Evolutionary conservation across 495 filamentous ascomycete genomes (phyloP).

Genomic region (Penicillium lagena): DNA sequence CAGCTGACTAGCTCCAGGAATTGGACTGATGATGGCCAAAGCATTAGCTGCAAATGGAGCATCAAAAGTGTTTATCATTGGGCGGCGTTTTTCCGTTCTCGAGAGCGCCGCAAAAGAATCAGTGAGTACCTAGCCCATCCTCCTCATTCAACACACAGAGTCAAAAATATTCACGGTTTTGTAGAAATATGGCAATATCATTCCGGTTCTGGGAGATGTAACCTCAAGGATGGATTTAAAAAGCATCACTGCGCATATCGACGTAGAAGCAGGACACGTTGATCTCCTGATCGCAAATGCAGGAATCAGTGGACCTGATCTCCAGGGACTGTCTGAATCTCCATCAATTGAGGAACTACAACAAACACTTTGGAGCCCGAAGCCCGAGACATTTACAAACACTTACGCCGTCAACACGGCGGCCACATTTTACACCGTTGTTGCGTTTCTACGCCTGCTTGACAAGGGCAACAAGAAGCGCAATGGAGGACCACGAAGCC

Average conservation of each 20-base stretch:
- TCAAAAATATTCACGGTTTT: no score
- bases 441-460: slow-evolving; percentile 39
- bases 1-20: slow-evolving; percentile 33
- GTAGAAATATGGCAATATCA: slow-evolving; percentile 6
- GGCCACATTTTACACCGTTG: slow-evolving; percentile 27
- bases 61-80: slow-evolving; percentile 61
- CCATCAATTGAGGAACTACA: slow-evolving; percentile 7
- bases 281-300: slow-evolving; percentile 64
- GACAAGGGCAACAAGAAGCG: slow-evolving; percentile 18
- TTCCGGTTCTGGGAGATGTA: slow-evolving; percentile 34
- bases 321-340: background rate
- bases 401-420: slow-evolving; percentile 29
- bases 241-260: slow-evolving; percentile 21
- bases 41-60: slow-evolving; percentile 61
- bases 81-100: slow-evolving; percentile 49
- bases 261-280: slow-evolving; percentile 37
- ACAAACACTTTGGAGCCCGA: slow-evolving; percentile 4
- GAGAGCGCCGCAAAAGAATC: slow-evolving; percentile 28
- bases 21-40: slow-evolving; percentile 59
- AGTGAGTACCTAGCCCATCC: no score
- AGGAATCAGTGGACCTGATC: slow-evolving; percentile 28
- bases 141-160: no score
- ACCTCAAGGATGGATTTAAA: slow-evolving; percentile 32
- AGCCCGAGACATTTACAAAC: slow-evolving; percentile 22
- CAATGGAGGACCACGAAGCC: slow-evolving; percentile 32